Percentiles rank a stretch among this genome's conserved stretches.
Evolutionary conservation across 2,329 filamentous ascomycete species (phyloP).

Genomic region (Cercospora sp.): DNA sequence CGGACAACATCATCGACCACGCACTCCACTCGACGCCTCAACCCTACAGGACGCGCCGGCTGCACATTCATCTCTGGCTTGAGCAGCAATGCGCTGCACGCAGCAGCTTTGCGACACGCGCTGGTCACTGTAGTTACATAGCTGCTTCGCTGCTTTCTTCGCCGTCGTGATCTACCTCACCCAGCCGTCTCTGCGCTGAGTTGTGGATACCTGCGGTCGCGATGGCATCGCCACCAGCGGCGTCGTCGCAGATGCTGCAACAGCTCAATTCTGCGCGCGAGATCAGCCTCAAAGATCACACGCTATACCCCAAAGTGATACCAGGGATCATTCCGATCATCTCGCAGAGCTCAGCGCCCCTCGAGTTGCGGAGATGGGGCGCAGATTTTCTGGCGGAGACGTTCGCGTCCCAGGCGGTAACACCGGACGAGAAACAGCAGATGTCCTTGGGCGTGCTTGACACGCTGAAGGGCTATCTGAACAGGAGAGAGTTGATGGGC

Average conservation of each 20-base stretch:
- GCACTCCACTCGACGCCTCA: background rate
- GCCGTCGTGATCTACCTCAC: slow-evolving; percentile 26
- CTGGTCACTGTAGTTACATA: slow-evolving; percentile 30
- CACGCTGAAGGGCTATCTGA: slow-evolving; percentile 59
- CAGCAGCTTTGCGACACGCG: slow-evolving; percentile 13
- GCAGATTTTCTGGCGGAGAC: slow-evolving; percentile 94
- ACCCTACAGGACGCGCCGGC: background rate
- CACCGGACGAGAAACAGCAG: slow-evolving; percentile 74
- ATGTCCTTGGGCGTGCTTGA: slow-evolving; percentile 69
- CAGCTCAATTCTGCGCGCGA: slow-evolving; percentile 89
- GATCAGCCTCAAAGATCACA: slow-evolving; percentile 81
- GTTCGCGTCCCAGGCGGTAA: slow-evolving; percentile 85
- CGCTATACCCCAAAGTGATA: slow-evolving; percentile 88
- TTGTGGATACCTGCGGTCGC: slow-evolving; percentile 15
- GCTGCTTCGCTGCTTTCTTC: slow-evolving; percentile 30
- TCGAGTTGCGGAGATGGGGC: slow-evolving; percentile 92
- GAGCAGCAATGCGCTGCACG: slow-evolving; percentile 20
- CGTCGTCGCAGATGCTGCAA: slow-evolving; percentile 67
- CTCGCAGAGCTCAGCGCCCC: slow-evolving; percentile 62
- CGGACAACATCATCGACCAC: background rate
- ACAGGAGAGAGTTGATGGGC: slow-evolving; percentile 52
- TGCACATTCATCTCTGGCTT: background rate
- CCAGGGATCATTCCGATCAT: slow-evolving; percentile 92
- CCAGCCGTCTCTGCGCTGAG: slow-evolving; percentile 13
- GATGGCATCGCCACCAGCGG: slow-evolving; percentile 28